These are phyloP conservation scores for Pholiota adiposa DNA, from an alignment of 1,284 basidiomycete species.

Conservation along the genomic window DNA sequence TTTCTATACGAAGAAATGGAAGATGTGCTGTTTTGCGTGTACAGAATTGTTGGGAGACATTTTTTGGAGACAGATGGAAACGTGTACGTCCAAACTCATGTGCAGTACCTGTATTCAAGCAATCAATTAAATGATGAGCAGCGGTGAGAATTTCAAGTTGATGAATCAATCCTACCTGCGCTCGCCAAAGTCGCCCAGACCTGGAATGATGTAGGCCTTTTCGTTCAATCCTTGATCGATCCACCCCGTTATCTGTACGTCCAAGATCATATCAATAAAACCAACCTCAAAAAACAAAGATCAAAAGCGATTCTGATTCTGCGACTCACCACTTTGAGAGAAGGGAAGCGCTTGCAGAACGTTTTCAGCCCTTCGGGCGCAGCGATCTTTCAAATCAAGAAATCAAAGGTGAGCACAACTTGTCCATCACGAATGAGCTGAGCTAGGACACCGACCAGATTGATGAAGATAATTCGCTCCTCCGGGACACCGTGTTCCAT, in stretches of 20 bases:
- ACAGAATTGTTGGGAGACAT: not conserved
- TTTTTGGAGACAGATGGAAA: not conserved
- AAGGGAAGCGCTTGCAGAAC: constrained; percentile 83
- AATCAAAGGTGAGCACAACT: not conserved
- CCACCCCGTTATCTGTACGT: constrained; percentile 92
- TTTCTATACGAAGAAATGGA: not conserved
- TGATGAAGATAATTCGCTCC: constrained; percentile 95
- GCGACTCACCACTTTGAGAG: constrained; percentile 76
- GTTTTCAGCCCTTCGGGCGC: constrained; percentile 90
- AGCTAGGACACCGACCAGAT: constrained; percentile 67
- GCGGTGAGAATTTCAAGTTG: too few species aligned
- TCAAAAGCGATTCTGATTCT: too few species aligned
- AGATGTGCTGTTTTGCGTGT: not conserved
- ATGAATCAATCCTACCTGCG: constrained; percentile 54
- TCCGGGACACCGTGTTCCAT: constrained; percentile 88
- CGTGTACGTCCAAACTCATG: constrained; percentile 5
- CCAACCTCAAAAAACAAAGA: not conserved
- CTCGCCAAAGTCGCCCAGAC: constrained; percentile 92
- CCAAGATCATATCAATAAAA: constrained; percentile 28
- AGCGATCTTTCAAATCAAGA: constrained; percentile 64
- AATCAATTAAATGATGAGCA: not conserved
- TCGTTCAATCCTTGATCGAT: constrained; percentile 95
- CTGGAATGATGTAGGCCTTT: constrained; percentile 87
- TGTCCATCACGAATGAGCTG: not conserved
- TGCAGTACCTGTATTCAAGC: constrained; percentile 19